Evolutionary conservation across 108 stramenopile species (phyloP).

Genomic region (Licmophora abbreviata): DNA sequence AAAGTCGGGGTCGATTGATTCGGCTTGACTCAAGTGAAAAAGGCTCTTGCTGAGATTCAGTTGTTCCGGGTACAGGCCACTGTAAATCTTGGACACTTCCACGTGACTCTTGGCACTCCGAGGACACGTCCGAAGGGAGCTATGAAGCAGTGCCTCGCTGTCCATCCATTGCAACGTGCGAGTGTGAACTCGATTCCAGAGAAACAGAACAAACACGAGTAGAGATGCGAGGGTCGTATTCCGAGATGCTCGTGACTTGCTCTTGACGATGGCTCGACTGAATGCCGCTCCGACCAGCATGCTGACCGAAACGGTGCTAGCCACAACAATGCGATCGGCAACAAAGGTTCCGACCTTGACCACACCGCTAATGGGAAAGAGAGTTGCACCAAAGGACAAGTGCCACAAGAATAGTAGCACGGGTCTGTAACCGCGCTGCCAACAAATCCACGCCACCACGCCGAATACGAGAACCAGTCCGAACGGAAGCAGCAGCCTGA

Average conservation of each 20-base stretch:
- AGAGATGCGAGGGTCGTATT: no score
- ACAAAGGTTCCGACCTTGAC: slow-evolving; percentile 83
- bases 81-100: slow-evolving; percentile 73
- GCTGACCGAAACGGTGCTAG: slow-evolving; percentile 55
- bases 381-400: slow-evolving; percentile 63
- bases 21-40: slow-evolving; percentile 40
- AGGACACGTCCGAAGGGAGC: slow-evolving; percentile 61
- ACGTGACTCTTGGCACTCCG: slow-evolving; percentile 71
- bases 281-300: slow-evolving; percentile 42
- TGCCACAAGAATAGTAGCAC: slow-evolving; percentile 36
- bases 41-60: slow-evolving; percentile 45
- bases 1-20: slow-evolving; percentile 64
- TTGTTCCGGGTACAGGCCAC: slow-evolving; percentile 53
- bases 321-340: slow-evolving; percentile 73
- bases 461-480: slow-evolving; percentile 9
- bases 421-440: slow-evolving; percentile 9
- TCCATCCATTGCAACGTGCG: slow-evolving; percentile 81
- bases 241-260: no score
- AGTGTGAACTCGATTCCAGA: slow-evolving; percentile 17
- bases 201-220: not conserved
- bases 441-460: slow-evolving; percentile 6
- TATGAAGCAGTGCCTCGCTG: slow-evolving; percentile 39
- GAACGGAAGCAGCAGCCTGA: slow-evolving; percentile 35
- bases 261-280: no score
- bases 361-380: slow-evolving; percentile 71